Conservation (phyloP, 208 protist genomes). For the Leishmania guyanensis region DNA sequence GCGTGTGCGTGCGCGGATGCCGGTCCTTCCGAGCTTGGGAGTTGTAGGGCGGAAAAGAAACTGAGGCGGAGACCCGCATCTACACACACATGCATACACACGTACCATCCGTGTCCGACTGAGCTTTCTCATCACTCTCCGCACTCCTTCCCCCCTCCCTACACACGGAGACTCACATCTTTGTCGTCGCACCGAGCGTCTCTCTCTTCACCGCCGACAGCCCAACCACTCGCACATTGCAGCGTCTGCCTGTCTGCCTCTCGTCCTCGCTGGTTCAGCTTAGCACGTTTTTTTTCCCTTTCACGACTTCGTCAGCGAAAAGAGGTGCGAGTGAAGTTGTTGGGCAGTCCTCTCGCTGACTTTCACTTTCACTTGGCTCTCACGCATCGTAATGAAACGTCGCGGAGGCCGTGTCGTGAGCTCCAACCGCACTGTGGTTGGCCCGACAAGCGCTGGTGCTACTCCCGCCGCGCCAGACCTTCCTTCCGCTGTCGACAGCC, state of each 20-base stretch:
- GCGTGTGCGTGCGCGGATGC: neutral
- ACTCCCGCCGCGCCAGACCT: too few relatives aligned
- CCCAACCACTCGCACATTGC: neutral
- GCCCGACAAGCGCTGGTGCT: neutral
- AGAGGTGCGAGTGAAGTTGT: too few relatives aligned
- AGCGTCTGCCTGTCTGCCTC: neutral
- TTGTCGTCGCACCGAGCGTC: neutral
- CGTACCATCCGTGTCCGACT: neutral
- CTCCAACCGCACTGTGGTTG: slow-evolving; percentile 22
- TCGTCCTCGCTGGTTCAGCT: neutral
- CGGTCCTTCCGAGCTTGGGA: neutral
- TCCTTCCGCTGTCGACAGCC: neutral
- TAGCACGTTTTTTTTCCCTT: neutral
- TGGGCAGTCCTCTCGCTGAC: too few relatives aligned
- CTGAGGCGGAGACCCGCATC: too few relatives aligned
- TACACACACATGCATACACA: neutral
- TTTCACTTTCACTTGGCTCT: neutral
- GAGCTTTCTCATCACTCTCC: neutral
- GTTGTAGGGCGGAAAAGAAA: neutral
- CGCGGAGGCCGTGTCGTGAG: slow-evolving; percentile 48
- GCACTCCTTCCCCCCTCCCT: neutral
- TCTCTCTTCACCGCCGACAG: neutral
- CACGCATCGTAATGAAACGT: slow-evolving; percentile 26
- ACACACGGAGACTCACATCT: neutral
- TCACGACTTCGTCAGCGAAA: too few relatives aligned